Conservation (phyloP, 768 basidiomycete species). For the Holtermannia corniformis region DNA sequence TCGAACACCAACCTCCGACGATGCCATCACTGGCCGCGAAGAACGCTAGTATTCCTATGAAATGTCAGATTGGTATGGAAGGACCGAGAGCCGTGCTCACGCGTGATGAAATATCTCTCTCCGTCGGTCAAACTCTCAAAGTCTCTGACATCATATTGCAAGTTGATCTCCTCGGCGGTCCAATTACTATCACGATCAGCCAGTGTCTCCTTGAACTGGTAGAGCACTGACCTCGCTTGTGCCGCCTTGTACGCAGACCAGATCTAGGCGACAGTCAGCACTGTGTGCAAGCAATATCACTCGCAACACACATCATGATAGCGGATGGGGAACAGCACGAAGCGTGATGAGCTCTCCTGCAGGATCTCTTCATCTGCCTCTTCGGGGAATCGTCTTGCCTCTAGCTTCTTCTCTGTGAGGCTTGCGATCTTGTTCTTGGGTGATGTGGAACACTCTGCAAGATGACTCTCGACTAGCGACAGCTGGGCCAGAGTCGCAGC, state of each 20-base stretch:
- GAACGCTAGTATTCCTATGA: slow-evolving; percentile 60
- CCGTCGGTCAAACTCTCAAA: slow-evolving; percentile 42
- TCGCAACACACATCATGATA: slow-evolving; percentile 63
- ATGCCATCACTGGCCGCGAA: slow-evolving; percentile 66
- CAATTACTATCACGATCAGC: slow-evolving; percentile 11
- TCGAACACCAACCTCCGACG: slow-evolving; percentile 28
- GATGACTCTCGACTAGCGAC: background rate
- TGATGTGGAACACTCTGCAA: background rate
- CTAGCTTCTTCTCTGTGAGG: background rate
- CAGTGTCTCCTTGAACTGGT: background rate
- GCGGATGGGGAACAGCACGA: slow-evolving; percentile 88
- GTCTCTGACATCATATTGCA: slow-evolving; percentile 40
- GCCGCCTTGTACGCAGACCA: slow-evolving; percentile 41
- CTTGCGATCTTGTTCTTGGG: background rate
- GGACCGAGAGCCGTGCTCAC: slow-evolving; percentile 6
- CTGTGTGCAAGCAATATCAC: background rate
- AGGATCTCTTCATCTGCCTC: slow-evolving; percentile 69
- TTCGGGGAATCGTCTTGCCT: slow-evolving; percentile 23
- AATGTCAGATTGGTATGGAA: too few species aligned
- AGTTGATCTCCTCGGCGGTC: slow-evolving; percentile 42
- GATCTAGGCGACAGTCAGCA: slow-evolving; percentile 23
- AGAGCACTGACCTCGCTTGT: slow-evolving; percentile 27
- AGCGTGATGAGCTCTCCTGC: slow-evolving; percentile 64
- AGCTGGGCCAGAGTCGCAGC: too few species aligned
- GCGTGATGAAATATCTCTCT: slow-evolving; percentile 40